Evolutionary conservation across 371 early-diverging fungal genomes (phyloP).

Genomic region (Batrachochytrium dendrobatidis): DNA sequence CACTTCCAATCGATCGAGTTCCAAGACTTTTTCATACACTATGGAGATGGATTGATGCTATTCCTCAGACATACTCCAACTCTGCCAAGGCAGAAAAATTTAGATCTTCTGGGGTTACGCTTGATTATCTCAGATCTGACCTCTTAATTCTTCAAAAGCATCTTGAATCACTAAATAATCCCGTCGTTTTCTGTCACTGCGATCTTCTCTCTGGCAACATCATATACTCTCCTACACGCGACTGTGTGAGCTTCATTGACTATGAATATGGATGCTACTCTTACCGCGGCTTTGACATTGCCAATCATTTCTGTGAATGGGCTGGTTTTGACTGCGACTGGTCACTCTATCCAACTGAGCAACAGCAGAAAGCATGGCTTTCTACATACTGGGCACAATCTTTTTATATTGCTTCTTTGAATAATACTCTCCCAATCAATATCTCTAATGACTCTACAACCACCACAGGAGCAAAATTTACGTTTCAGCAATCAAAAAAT

Average conservation of each 20-base stretch:
- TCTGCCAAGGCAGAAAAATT: slow-evolving; percentile 54
- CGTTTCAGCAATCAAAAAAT: slow-evolving; percentile 6
- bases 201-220: slow-evolving; percentile 86
- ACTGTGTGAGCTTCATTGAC: slow-evolving; percentile 74
- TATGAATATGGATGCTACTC: slow-evolving; percentile 87
- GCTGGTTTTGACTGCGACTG: slow-evolving; percentile 93
- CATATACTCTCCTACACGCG: slow-evolving; percentile 53
- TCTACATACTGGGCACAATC: slow-evolving; percentile 34
- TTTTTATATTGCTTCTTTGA: not conserved
- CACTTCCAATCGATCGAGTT: slow-evolving; percentile 29
- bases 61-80: slow-evolving; percentile 60
- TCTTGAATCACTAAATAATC: slow-evolving; percentile 58
- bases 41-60: slow-evolving; percentile 70
- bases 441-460: not conserved
- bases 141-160: slow-evolving; percentile 45
- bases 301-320: slow-evolving; percentile 90
- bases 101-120: slow-evolving; percentile 44
- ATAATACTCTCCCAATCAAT: not conserved
- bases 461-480: too few species aligned
- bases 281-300: slow-evolving; percentile 87
- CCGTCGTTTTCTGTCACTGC: slow-evolving; percentile 86
- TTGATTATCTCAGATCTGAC: slow-evolving; percentile 48
- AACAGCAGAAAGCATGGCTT: slow-evolving; percentile 68
- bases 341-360: slow-evolving; percentile 64
- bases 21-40: slow-evolving; percentile 71